Evolutionary conservation across 495 filamentous ascomycete species (phyloP).

Genomic region (Hypoxylon fragiforme): DNA sequence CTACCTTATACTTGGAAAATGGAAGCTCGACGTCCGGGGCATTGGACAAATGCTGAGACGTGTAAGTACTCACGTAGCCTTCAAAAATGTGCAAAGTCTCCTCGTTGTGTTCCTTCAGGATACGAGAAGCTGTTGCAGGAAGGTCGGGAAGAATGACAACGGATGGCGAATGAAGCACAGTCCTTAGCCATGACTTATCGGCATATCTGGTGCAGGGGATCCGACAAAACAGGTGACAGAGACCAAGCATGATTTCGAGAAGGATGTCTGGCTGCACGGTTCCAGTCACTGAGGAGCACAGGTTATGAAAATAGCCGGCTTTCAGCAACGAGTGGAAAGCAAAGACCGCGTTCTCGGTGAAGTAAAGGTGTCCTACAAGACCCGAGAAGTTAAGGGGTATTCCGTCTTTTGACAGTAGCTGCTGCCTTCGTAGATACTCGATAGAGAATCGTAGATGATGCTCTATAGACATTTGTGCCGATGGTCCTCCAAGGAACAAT

Average conservation of each 20-base stretch:
- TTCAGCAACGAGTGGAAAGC: constrained; percentile 73
- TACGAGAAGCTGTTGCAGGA: constrained; percentile 56
- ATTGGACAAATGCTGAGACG: constrained; percentile 60
- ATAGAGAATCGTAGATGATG: constrained; percentile 81
- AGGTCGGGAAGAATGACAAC: constrained; percentile 64
- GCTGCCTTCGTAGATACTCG: constrained; percentile 72
- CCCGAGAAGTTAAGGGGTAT: constrained; percentile 71
- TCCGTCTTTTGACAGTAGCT: constrained; percentile 61
- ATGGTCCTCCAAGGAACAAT: constrained; percentile 67
- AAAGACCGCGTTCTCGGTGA: constrained; percentile 70
- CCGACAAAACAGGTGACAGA: constrained; percentile 66
- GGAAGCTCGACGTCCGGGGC: constrained; percentile 58
- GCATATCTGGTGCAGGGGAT: constrained; percentile 15
- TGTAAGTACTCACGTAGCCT: constrained; percentile 69
- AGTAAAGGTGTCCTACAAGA: constrained; percentile 69
- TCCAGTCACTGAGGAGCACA: constrained; percentile 58
- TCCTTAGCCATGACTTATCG: constrained; percentile 35
- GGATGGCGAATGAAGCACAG: constrained; percentile 57
- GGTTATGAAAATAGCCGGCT: constrained; percentile 65
- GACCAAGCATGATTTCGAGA: constrained; percentile 62
- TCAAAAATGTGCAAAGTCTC: constrained; percentile 64
- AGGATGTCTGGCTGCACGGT: constrained; percentile 37
- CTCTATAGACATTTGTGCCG: constrained; percentile 63
- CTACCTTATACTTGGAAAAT: constrained; percentile 47
- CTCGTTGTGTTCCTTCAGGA: constrained; percentile 63